Evolutionary conservation across 2,329 filamentous ascomycete genomes (phyloP).

Genomic region (Cercospora sp.): DNA sequence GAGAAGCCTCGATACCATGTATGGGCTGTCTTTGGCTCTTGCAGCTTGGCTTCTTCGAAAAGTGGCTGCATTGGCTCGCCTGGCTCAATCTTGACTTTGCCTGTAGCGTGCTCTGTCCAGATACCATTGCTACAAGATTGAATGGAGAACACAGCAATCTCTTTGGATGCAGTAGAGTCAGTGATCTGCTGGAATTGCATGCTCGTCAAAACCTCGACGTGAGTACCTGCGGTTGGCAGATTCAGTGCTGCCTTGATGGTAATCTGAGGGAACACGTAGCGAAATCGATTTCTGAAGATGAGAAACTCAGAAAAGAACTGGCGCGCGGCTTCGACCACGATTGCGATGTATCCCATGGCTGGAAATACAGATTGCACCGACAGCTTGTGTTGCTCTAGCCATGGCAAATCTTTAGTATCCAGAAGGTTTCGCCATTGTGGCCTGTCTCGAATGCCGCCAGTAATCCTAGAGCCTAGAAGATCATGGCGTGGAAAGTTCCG

Average conservation of each 20-base stretch:
- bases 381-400: constrained; percentile 37
- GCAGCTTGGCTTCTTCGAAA: background rate
- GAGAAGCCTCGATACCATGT: background rate
- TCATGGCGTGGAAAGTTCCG: constrained; percentile 10
- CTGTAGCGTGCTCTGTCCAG: background rate
- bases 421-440: background rate
- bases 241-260: background rate
- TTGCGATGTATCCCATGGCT: constrained; percentile 18
- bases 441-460: background rate
- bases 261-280: background rate
- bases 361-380: constrained; percentile 18
- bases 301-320: constrained; percentile 3
- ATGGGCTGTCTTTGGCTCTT: background rate
- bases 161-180: background rate
- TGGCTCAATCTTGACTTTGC: background rate
- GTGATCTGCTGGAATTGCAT: background rate
- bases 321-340: constrained; percentile 17
- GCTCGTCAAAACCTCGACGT: background rate
- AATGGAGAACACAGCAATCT: background rate
- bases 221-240: background rate
- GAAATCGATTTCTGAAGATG: background rate
- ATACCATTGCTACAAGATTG: background rate
- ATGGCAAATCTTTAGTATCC: background rate
- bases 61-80: background rate
- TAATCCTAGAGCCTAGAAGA: constrained; percentile 3